phyloP scores from a whole-genome alignment of 768 basidiomycete species.

The Phaeolepiota aurea region DNA sequence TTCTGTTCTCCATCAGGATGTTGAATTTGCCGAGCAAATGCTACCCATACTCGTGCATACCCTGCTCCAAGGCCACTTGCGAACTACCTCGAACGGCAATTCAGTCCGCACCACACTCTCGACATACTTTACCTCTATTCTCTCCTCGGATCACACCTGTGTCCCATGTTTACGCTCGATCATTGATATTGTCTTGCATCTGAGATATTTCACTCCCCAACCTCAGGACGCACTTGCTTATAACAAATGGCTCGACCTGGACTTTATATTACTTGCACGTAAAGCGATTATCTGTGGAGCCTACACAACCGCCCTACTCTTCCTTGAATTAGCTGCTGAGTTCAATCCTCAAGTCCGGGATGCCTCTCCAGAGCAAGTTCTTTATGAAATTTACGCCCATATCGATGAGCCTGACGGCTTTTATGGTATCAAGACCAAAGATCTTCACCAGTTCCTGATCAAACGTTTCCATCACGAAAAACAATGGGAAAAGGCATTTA shows the following conservation, averaged over 20 bases:
- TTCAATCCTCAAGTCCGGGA: slow-evolving; percentile 21
- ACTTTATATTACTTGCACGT: slow-evolving; percentile 61
- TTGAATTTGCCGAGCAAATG: slow-evolving; percentile 53
- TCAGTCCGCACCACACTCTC: slow-evolving; percentile 25
- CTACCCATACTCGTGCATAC: slow-evolving; percentile 74
- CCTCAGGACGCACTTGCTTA: slow-evolving; percentile 35
- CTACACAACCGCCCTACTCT: slow-evolving; percentile 85
- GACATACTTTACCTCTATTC: slow-evolving; percentile 49
- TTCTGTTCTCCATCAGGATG: slow-evolving; percentile 45
- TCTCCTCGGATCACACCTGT: slow-evolving; percentile 29
- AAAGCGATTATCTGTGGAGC: slow-evolving; percentile 74
- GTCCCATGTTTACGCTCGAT: slow-evolving; percentile 46
- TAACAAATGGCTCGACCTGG: slow-evolving; percentile 77
- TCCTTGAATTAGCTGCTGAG: slow-evolving; percentile 74
- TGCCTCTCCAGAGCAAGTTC: slow-evolving; percentile 50
- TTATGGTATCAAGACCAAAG: slow-evolving; percentile 79
- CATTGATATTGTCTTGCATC: slow-evolving; percentile 70
- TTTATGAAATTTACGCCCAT: slow-evolving; percentile 90
- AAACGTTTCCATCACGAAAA: slow-evolving; percentile 88
- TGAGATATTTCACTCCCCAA: slow-evolving; percentile 59
- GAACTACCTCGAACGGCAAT: neutral
- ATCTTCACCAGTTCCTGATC: slow-evolving; percentile 74
- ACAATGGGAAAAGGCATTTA: slow-evolving; percentile 88
- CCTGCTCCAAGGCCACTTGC: slow-evolving; percentile 35
- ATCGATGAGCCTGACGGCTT: slow-evolving; percentile 99